Conservation (phyloP, 768 basidiomycete genomes). For the Tulasnella sp. region DNA sequence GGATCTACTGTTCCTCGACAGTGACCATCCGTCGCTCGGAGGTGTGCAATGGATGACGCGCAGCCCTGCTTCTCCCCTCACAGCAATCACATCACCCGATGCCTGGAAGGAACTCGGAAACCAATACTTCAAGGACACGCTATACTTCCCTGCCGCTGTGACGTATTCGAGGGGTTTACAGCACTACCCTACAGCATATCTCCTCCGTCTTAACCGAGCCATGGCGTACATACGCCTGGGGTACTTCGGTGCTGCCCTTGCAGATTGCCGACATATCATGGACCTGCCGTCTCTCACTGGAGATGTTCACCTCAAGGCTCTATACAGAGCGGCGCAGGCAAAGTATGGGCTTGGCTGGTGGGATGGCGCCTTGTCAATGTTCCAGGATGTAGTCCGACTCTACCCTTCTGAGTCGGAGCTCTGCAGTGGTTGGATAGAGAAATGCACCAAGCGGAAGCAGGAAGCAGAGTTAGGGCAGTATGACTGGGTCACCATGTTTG, state of each 20-base stretch:
- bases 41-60: slow-evolving; percentile 6
- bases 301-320: background rate
- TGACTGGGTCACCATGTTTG: background rate
- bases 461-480: background rate
- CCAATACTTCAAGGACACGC: slow-evolving; percentile 18
- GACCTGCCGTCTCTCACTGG: background rate
- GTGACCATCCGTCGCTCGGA: slow-evolving; percentile 15
- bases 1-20: slow-evolving; percentile 23
- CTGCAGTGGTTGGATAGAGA: background rate
- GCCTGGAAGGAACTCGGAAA: slow-evolving; percentile 24
- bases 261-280: background rate
- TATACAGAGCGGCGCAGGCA: slow-evolving; percentile 1
- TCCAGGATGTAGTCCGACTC: background rate
- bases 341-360: slow-evolving; percentile 3
- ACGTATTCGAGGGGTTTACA: slow-evolving; percentile 21
- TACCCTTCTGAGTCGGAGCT: background rate
- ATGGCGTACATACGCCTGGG: background rate
- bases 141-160: slow-evolving; percentile 24
- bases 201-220: slow-evolving; percentile 6
- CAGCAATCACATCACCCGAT: too few relatives aligned
- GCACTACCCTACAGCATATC: background rate
- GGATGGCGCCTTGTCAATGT: background rate
- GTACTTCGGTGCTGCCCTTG: background rate
- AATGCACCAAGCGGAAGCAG: background rate
- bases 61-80: background rate